Evolutionary conservation across 306 rosid genomes (phyloP), one percentile per base, ranked within the genome.

Genomic region (Cucurbita moschata): DNA sequence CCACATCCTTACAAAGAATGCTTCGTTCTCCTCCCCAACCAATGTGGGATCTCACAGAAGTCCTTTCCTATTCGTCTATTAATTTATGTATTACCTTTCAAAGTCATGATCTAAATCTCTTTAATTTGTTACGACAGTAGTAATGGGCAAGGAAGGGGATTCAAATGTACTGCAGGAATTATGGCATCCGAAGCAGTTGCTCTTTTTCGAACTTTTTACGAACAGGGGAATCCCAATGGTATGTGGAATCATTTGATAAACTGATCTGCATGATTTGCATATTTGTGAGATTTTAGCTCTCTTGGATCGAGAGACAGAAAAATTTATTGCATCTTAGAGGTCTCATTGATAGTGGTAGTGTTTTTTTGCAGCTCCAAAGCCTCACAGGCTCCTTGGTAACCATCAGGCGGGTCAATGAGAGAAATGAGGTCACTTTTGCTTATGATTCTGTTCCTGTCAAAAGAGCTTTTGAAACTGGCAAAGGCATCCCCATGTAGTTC

Each of bases 151-250:
- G 82, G 85, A 58, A 83, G 76, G 78, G 84, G 83, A 52, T 94
- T 91, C 87, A 86, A 89, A 85, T 89, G 97, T 78, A 79, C 56
- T 8, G 92, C 95, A 80, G 97, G 97, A 81, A 87, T 89, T 78
- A 89, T 87, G 96, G 97, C 96, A 78, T 81, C 91, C 58, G 96
- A 94, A 88, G 99, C 96, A 15, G 74, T 94, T 52, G 81, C 77
- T 74, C 96, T 94, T 76, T 76, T 94, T 55, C 86, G 88, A 73
- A 80, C 83, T 76, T 94, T 94, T 81, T 94, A 91, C 23, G 97
- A 88, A 72, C 99, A 91, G 81, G 99, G 99, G 62, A 94, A 94
- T 83, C 96, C 99, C 30, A 91, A 94, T 77, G 99, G 97, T 88
- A 81, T 60, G 77, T 57, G 68, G 30, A 67, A 37, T 19, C 50